Evolutionary conservation across 1,139 yeast species (phyloP), one percentile per base, ranked within the genome.

Genomic region (Debaryomyces singareniensis): DNA sequence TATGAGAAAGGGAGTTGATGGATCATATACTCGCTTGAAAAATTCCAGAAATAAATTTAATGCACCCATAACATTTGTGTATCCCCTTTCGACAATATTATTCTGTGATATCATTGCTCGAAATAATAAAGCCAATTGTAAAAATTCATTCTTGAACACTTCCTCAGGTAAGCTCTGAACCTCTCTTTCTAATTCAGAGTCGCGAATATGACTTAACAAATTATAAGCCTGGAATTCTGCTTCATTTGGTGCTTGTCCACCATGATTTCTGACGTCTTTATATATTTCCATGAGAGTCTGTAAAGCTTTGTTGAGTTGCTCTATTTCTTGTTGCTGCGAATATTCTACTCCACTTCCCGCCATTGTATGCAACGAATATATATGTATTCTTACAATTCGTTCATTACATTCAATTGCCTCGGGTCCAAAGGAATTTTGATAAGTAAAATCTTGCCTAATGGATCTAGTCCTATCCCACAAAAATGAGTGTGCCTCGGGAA

Each of bases 401-500:
- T 93, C 98, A 45, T 86, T 85, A 55, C 98, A 91, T 40, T 82
- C 93, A 9, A 91, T 74, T 1, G 97, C 94, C 51, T 91, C 97
- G 1, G 91, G 85, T 0, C 98, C 98, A 29, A 79, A 80, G 44
- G 80, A 89, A 49, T 91, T 91, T 50, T 93, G 99, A 48, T 86
- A 87, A 0, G 97, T 89, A 53, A 93, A 93, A 53, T 93, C 99
- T 53, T 93, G 97, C 47, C 99, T 71, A 25, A 93, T 89, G 0
- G 97, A 86, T 42, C 99, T 72, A n/a, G 97, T 93, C 55, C 99
- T 72, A 53, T 93, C 98, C 97, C 99, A 91, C n/a, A 93, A 58
- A 45, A 93, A 91, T 0, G 95, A 75, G 46, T 93, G 97, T 1
- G 91, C 71, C 9, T 79, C 85, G 0, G 97, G 97, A 25, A 91